Percentiles rank a stretch among this genome's conserved stretches.
phyloP scores from a whole-genome alignment of 371 early-diverging fungal genomes.

The Mucor circinelloides region DNA sequence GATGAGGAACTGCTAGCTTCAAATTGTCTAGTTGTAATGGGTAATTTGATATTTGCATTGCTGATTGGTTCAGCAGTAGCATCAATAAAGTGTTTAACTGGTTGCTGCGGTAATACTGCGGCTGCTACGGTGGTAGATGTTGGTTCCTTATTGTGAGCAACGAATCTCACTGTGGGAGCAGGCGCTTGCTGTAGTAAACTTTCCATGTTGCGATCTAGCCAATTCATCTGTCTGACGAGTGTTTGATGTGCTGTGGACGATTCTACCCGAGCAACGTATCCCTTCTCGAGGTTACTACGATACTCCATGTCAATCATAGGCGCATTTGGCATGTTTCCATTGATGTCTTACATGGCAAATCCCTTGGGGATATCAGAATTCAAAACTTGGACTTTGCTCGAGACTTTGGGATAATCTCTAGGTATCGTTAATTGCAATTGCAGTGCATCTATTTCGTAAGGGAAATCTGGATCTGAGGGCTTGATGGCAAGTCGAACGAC shows the following conservation, averaged over 20 bases:
- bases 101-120: background rate
- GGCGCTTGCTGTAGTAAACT: slow-evolving; percentile 57
- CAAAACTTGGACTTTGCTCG: slow-evolving; percentile 52
- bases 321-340: background rate
- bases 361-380: slow-evolving; percentile 71
- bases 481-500: slow-evolving; percentile 47
- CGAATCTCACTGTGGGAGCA: slow-evolving; percentile 56
- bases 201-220: slow-evolving; percentile 65
- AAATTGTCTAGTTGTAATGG: background rate
- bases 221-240: slow-evolving; percentile 56
- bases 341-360: slow-evolving; percentile 49
- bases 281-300: slow-evolving; percentile 20
- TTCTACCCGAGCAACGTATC: slow-evolving; percentile 10
- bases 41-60: background rate
- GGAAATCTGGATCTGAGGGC: slow-evolving; percentile 78
- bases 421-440: slow-evolving; percentile 57
- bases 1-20: background rate
- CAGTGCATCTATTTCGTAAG: slow-evolving; percentile 69
- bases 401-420: slow-evolving; percentile 38
- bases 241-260: slow-evolving; percentile 27
- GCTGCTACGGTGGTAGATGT: slow-evolving; percentile 1
- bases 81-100: slow-evolving; percentile 6
- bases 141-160: slow-evolving; percentile 21
- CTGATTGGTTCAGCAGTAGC: slow-evolving; percentile 7
- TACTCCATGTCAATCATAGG: background rate